A percentile compares a stretch with the other conserved stretches of the same genome.
Evolutionary conservation across 2,329 filamentous ascomycete genomes (phyloP).

Genomic region (Ciborinia camelliae): DNA sequence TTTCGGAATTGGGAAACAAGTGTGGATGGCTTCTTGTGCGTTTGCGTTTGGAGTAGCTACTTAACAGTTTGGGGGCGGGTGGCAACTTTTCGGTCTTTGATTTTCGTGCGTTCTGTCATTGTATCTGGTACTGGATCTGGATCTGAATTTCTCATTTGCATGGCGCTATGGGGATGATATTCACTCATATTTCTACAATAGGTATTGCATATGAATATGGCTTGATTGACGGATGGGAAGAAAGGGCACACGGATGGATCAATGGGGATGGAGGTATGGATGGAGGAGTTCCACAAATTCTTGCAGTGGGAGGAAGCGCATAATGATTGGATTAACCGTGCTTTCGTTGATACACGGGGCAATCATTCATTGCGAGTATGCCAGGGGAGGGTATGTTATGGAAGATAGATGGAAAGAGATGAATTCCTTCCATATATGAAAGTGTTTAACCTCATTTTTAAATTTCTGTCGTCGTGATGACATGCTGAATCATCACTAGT

Average conservation of each 20-base stretch:
- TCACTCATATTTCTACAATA: background rate
- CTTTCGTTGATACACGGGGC: background rate
- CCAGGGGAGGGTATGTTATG: background rate
- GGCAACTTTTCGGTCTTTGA: background rate
- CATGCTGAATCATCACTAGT: background rate
- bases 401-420: background rate
- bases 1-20: background rate
- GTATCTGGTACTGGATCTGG: slow-evolving; percentile 8
- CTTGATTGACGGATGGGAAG: background rate
- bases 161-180: slow-evolving; percentile 9
- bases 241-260: background rate
- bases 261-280: background rate
- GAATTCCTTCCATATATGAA: slow-evolving; percentile 1
- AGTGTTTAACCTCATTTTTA: too few species aligned
- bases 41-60: slow-evolving; percentile 11
- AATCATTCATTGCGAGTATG: background rate
- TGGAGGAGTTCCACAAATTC: background rate
- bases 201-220: slow-evolving; percentile 9
- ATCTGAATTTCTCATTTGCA: slow-evolving; percentile 1
- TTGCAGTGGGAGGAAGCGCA: background rate
- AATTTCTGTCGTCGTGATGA: background rate
- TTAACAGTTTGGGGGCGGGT: background rate
- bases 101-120: background rate
- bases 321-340: background rate
- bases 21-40: slow-evolving; percentile 12